Base-by-base conservation (phyloP, 805 yeast genomes). In the Sugiyamaella boreocaroliniensis region DNA sequence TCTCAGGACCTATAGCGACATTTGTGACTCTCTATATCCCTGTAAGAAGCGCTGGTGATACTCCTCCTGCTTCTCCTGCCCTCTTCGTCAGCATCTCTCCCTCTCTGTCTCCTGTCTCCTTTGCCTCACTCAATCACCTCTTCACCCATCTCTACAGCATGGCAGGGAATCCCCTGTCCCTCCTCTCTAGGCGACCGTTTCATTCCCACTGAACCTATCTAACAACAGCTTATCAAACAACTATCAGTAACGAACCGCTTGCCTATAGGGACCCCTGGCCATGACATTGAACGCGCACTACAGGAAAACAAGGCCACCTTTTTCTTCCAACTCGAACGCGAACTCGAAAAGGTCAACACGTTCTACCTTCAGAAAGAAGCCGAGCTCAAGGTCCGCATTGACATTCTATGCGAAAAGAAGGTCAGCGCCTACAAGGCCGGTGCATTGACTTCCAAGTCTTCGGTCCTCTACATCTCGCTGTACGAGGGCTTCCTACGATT, bases 361-460 rank as follows among this genome's bases (percentile, higher is more conserved):
- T 92, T 88, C 66, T 93, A 93, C 66, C 71, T 89, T 43, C 95
- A 88, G 64, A 92, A 89, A 65, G 98, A 93, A 68, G 82, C 93
- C 2, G 95, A 89, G 65, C 77, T 93, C 62, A 82, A 85, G 58
- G 76, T 89, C 52, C 79, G 90, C 59, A 74, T 90, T 51, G 92
- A 90, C 57, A 79, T 89, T 44, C 71, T 93, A 51, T 72, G 83
- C 50, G 82, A 82, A 62, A 88, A 88, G 71, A 86, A 86, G 68
- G 72, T 75, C 48, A 82, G 78, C 43, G 75, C 79, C 37, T 66
- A 62, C 51, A 55, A 58, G 20, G 59, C 55, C 20, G 82, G 81
- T 29, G 71, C 74, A 57, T 66, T 78, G 45, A 72, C 69, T 57
- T 79, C 73, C 54, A 83, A 81, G 57, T 79, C 80, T 54, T 84